Conservation (phyloP, 768 basidiomycete genomes). For the Kwoniella sp. region DNA sequence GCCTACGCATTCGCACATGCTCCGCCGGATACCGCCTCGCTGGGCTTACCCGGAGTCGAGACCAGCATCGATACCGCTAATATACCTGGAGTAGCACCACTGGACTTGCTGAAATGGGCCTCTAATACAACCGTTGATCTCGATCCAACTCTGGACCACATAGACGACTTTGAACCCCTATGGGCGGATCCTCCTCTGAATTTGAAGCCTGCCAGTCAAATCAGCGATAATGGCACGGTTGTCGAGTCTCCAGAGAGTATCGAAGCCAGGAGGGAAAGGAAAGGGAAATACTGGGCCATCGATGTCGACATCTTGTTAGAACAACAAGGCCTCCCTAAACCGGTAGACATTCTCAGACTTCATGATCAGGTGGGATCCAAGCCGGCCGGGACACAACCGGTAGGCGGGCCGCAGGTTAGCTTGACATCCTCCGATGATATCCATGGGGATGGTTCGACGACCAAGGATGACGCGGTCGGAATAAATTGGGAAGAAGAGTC, state of each 20-base stretch:
- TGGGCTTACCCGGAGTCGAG: too few relatives aligned
- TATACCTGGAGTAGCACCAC: too few relatives aligned
- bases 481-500: constrained; percentile 12
- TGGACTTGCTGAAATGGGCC: neutral
- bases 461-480: neutral
- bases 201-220: constrained; percentile 1
- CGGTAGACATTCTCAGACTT: too few relatives aligned
- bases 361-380: too few relatives aligned
- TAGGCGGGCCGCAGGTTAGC: neutral
- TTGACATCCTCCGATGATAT: neutral
- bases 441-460: neutral
- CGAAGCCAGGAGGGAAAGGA: constrained; percentile 1
- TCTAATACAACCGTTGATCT: constrained; percentile 14
- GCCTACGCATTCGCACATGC: constrained; percentile 11
- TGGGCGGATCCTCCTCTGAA: constrained; percentile 12
- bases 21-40: constrained; percentile 8
- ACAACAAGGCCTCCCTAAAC: too few relatives aligned
- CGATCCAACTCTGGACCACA: constrained; percentile 28
- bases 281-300: constrained; percentile 24
- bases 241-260: neutral
- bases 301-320: too few relatives aligned
- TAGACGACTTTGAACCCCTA: constrained; percentile 26
- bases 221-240: constrained; percentile 3
- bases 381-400: neutral
- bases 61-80: too few relatives aligned